Percentiles rank a stretch among this genome's conserved stretches.
Evolutionary conservation across 2,329 filamentous ascomycete species (phyloP).

Genomic region (Xylaria digitata): DNA sequence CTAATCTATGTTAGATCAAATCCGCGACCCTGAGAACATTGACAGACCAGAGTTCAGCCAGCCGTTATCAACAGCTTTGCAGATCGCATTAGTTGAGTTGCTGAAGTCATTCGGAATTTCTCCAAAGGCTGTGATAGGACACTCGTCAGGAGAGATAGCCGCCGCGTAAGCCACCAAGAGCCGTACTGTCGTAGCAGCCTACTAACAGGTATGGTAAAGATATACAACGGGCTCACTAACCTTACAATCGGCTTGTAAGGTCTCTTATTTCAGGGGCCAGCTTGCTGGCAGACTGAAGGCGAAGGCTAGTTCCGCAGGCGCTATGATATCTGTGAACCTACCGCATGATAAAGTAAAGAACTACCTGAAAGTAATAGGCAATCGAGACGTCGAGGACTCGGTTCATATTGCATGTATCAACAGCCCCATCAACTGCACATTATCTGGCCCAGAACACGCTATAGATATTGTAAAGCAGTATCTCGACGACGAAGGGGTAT

Average conservation of each 20-base stretch:
- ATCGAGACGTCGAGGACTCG: slow-evolving; percentile 27
- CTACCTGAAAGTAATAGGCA: slow-evolving; percentile 43
- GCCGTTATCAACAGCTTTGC: slow-evolving; percentile 50
- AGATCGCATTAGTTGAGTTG: slow-evolving; percentile 52
- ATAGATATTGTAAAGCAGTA: slow-evolving; percentile 45
- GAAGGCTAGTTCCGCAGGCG: slow-evolving; percentile 30
- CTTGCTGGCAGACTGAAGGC: slow-evolving; percentile 45
- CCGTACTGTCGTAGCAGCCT: background rate
- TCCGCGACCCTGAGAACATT: slow-evolving; percentile 42
- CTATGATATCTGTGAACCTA: slow-evolving; percentile 50
- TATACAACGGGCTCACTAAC: slow-evolving; percentile 46
- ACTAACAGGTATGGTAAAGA: slow-evolving; percentile 16
- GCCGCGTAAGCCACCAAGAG: slow-evolving; percentile 47
- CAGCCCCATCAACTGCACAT: slow-evolving; percentile 48
- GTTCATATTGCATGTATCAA: slow-evolving; percentile 50
- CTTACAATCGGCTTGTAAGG: slow-evolving; percentile 47
- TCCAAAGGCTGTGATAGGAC: slow-evolving; percentile 49
- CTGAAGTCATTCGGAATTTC: slow-evolving; percentile 45
- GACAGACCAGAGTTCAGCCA: slow-evolving; percentile 48
- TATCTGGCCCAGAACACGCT: slow-evolving; percentile 45
- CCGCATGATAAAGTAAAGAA: slow-evolving; percentile 39
- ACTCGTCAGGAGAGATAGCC: slow-evolving; percentile 55
- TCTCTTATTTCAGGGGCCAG: slow-evolving; percentile 51
- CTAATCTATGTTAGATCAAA: slow-evolving; percentile 40
- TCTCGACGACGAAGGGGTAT: slow-evolving; percentile 44